Base-by-base conservation (phyloP, 129 eudicot species). In the Lactuca saligna region DNA sequence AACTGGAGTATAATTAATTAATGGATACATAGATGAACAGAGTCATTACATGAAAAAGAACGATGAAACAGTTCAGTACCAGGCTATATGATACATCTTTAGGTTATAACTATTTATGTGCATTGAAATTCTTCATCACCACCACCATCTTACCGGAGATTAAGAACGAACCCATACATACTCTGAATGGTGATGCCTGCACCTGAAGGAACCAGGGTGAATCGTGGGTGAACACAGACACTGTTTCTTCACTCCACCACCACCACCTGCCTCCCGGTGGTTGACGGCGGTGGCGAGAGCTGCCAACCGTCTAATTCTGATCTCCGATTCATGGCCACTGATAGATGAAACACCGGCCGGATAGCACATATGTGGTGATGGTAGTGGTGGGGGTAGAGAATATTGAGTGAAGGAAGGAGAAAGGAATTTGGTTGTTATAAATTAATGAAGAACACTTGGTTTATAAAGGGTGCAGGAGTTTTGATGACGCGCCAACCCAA, bases 191-290 rank as follows among this genome's bases (percentile, higher is more conserved):
- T 86, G 93, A 5, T 65, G 81, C 72, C 90, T 80, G 70, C 96
- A 89, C 83, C 84, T 75, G 75, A 89, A 89, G 16, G 93, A 86
- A 53, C 96, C 96, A 7, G 89, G 96, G 39, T 86, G 92, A 63
- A 49, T 63, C 37, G 92, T 89, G 16, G 96, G 96, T 15, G 92
- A 86, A 70, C 96, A 86, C 50, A 89, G 12, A 65, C 92, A 89
- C 78, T 77, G 67, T 42, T 57, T 73, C 63, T 63, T 60, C 55
- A 0, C 17, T 5, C 54, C 70, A 39, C 73, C 69, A 39, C 73
- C 69, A 2, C 10, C 74, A 8, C 7, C 49, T 32, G 34, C 63
- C 50, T 6, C n/a, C 29, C 38, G 33, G 69, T 37, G 49, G 69
- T 11, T 41, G 16, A 35, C 46, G 0, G 71, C 11, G 20, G 54